Conservation (phyloP, 2,329 filamentous ascomycete species). For the Paecilomyces sp. region DNA sequence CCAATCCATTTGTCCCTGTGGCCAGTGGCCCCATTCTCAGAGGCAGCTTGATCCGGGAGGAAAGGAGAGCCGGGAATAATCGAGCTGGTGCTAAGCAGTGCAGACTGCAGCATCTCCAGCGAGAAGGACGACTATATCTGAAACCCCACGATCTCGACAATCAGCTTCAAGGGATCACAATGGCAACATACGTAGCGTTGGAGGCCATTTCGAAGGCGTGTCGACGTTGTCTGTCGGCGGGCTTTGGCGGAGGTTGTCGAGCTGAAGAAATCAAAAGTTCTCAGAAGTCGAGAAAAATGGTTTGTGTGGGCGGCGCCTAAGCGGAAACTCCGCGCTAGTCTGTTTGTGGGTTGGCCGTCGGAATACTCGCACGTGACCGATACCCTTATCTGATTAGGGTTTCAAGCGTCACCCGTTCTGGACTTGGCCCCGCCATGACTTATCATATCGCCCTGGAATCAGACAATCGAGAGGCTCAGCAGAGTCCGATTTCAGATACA, state of each 20-base stretch:
- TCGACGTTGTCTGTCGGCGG: conserved; percentile 33
- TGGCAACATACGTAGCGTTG: conserved; percentile 54
- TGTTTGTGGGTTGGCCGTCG: conserved; percentile 4
- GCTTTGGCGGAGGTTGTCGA: conserved; percentile 30
- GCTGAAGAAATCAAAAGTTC: conserved; percentile 18
- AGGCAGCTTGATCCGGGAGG: conserved; percentile 21
- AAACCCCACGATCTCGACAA: conserved; percentile 43
- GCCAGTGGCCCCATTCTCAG: conserved; percentile 24
- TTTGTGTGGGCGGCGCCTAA: conserved; percentile 25
- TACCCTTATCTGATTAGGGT: conserved; percentile 19
- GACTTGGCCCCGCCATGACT: background rate
- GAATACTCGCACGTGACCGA: background rate
- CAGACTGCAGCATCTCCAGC: conserved; percentile 54
- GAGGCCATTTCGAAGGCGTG: conserved; percentile 51
- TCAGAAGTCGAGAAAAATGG: conserved; percentile 18
- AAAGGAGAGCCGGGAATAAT: conserved; percentile 52
- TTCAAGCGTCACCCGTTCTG: background rate
- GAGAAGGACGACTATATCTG: conserved; percentile 75
- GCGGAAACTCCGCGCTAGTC: conserved; percentile 13
- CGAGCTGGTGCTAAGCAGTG: conserved; percentile 62
- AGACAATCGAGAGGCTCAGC: background rate
- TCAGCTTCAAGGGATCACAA: conserved; percentile 29
- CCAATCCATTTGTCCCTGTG: conserved; percentile 48
- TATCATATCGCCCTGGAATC: background rate
- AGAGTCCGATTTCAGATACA: background rate